These are phyloP conservation scores for Cornus controversa DNA, from an alignment of 148 eudicot species.

Conservation along the genomic window DNA sequence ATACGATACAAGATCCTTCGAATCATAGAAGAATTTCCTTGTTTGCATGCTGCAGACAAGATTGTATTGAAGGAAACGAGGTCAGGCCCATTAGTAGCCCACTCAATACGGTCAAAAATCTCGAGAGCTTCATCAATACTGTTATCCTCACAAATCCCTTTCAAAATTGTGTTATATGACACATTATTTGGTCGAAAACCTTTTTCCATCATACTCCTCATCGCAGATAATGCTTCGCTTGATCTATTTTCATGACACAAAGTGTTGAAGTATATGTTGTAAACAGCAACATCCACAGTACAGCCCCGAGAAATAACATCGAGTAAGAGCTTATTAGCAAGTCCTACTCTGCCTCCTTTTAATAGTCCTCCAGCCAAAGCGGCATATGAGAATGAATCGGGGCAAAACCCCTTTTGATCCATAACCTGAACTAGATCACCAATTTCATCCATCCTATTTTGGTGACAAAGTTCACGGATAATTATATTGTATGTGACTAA, in stretches of 20 bases:
- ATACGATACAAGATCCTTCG: constrained; percentile 36
- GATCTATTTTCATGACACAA: constrained; percentile 37
- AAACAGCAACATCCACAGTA: constrained; percentile 43
- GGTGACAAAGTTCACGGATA: constrained; percentile 46
- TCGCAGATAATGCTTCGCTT: constrained; percentile 33
- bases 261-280: constrained; percentile 46
- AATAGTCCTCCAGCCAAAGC: constrained; percentile 66
- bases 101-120: constrained; percentile 33
- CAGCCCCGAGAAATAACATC: constrained; percentile 28
- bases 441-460: constrained; percentile 29
- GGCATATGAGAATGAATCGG: constrained; percentile 48
- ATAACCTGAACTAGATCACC: constrained; percentile 27
- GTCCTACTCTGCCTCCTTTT: constrained; percentile 41
- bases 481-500: constrained; percentile 50
- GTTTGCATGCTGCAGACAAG: constrained; percentile 53
- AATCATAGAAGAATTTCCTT: constrained; percentile 32
- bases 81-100: constrained; percentile 43
- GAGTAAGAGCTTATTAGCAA: constrained; percentile 32
- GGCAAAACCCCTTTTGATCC: constrained; percentile 39
- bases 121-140: constrained; percentile 34
- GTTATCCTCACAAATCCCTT: constrained; percentile 38
- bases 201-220: constrained; percentile 23
- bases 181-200: constrained; percentile 44
- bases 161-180: constrained; percentile 48
- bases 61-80: constrained; percentile 51